Conservation (phyloP, 73 alveolate species). For the Paraurostyla sp. region DNA sequence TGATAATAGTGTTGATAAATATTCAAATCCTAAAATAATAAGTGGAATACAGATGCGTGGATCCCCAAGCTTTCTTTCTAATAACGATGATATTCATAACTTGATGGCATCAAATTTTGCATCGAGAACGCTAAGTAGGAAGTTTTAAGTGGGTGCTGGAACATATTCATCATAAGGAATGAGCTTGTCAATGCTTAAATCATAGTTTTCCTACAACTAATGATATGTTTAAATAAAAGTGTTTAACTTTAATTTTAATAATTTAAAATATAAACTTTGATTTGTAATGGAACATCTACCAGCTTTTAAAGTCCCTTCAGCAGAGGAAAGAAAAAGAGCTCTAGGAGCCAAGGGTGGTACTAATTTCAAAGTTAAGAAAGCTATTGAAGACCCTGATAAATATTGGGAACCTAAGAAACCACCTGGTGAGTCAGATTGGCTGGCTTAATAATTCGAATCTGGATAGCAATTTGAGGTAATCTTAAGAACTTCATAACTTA, state of each 20-base stretch:
- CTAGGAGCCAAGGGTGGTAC: constrained; percentile 61
- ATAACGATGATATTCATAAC: constrained; percentile 7
- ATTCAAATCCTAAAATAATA: not conserved
- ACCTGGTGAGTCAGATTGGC: constrained; percentile 52
- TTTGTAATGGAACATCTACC: not conserved
- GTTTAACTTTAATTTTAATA: not conserved
- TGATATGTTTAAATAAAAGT: not conserved
- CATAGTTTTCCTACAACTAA: not conserved
- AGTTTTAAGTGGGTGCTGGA: not conserved
- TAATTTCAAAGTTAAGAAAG: constrained; percentile 20
- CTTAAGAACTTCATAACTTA: not conserved
- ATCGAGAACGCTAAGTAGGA: not conserved
- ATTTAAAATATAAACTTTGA: not conserved
- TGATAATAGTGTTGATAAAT: constrained; percentile 11
- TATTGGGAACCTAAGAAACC: constrained; percentile 38
- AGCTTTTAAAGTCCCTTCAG: constrained; percentile 32
- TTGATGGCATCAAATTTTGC: not conserved
- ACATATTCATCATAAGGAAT: not conserved
- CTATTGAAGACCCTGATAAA: constrained; percentile 24
- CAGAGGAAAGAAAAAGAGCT: constrained; percentile 46
- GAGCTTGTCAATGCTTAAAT: constrained; percentile 11
- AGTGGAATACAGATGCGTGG: constrained; percentile 41
- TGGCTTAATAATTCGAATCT: constrained; percentile 33
- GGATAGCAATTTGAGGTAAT: constrained; percentile 43
- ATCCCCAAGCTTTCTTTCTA: constrained; percentile 12